Evolutionary conservation across 257 asterid species (phyloP).

Genomic region (Plectranthus barbatus): DNA sequence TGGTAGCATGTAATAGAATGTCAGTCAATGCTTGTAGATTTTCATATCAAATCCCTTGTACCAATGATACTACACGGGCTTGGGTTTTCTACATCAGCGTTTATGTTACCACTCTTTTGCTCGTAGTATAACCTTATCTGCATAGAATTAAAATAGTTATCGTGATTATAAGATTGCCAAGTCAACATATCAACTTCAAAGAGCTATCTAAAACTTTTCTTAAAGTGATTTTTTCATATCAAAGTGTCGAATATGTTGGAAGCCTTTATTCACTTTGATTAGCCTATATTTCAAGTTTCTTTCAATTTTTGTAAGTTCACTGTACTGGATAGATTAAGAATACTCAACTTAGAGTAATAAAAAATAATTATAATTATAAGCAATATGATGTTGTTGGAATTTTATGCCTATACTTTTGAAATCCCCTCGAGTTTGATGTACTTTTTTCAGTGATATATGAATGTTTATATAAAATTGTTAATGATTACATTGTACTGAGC

Average conservation of each 20-base stretch:
- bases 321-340: not conserved
- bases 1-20: not conserved
- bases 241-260: not conserved
- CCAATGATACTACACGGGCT: not conserved
- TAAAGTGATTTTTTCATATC: not conserved
- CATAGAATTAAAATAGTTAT: not conserved
- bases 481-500: not conserved
- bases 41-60: not conserved
- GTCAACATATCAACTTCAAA: not conserved
- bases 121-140: not conserved
- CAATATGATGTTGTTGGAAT: not conserved
- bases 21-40: not conserved
- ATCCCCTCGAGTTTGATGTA: not conserved
- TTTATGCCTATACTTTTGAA: not conserved
- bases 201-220: not conserved
- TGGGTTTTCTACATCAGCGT: no score
- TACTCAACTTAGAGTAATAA: not conserved
- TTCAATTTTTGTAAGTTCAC: not conserved
- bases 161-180: not conserved
- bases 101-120: not conserved
- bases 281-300: not conserved
- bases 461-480: not conserved
- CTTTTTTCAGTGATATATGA: not conserved
- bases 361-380: not conserved
- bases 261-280: not conserved